A percentile compares a stretch with the other conserved stretches of the same genome.
phyloP scores from a whole-genome alignment of 129 eudicot genomes.

The Centella asiatica region DNA sequence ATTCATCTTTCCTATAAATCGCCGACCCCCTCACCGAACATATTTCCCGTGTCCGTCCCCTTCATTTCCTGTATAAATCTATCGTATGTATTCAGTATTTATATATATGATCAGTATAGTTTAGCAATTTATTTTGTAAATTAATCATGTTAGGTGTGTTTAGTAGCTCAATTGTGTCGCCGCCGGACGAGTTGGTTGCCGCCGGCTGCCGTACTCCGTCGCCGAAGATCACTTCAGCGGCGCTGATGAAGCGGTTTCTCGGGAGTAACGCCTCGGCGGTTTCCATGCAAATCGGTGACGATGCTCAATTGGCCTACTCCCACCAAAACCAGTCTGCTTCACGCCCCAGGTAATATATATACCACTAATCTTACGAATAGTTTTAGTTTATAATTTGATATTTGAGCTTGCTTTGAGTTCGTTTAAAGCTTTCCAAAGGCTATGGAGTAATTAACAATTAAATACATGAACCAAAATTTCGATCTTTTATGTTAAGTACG shows the following conservation, averaged over 20 bases:
- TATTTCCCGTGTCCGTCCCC: conserved; percentile 32
- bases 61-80: neutral
- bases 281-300: conserved; percentile 37
- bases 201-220: conserved; percentile 73
- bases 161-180: conserved; percentile 51
- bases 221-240: conserved; percentile 46
- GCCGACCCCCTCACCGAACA: conserved; percentile 15
- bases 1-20: conserved; percentile 29
- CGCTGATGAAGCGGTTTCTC: conserved; percentile 38
- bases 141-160: conserved; percentile 51
- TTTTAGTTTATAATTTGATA: too few relatives aligned
- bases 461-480: too few relatives aligned
- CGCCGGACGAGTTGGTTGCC: conserved; percentile 67
- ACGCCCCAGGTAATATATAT: conserved; percentile 38
- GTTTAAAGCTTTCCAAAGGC: too few relatives aligned
- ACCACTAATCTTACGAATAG: too few relatives aligned
- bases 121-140: neutral
- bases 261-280: conserved; percentile 33
- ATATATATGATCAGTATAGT: neutral
- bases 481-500: too few relatives aligned
- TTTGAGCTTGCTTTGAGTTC: too few relatives aligned
- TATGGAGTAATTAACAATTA: too few relatives aligned
- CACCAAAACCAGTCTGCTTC: conserved; percentile 40
- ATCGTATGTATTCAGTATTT: neutral
- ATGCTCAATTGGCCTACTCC: conserved; percentile 42